Evolutionary conservation across 1,139 yeast genomes (phyloP).

Genomic region (Kurtzmaniella quercitrusa): DNA sequence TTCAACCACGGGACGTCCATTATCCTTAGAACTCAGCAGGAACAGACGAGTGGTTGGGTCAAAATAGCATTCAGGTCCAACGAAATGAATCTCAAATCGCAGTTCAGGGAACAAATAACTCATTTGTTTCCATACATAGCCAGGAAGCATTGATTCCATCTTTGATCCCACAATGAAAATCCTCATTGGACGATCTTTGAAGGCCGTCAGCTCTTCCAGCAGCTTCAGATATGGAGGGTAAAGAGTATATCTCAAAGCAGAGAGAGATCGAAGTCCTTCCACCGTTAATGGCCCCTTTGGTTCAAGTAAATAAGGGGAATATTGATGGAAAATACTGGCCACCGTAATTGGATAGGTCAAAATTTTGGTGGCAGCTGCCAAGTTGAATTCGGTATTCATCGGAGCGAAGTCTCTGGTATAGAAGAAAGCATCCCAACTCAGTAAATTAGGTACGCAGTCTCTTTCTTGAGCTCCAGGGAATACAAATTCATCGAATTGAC

Average conservation of each 20-base stretch:
- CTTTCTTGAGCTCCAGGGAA: constrained; percentile 79
- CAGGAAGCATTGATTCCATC: constrained; percentile 91
- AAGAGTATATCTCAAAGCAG: constrained; percentile 85
- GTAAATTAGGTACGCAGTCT: constrained; percentile 74
- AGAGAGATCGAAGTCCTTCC: constrained; percentile 89
- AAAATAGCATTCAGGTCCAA: constrained; percentile 88
- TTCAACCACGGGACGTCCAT: constrained; percentile 61
- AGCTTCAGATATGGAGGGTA: constrained; percentile 66
- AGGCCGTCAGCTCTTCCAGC: constrained; percentile 34
- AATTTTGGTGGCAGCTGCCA: constrained; percentile 94
- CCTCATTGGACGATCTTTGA: constrained; percentile 86
- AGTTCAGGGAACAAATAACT: constrained; percentile 81
- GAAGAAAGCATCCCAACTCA: constrained; percentile 88
- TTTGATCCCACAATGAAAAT: constrained; percentile 87
- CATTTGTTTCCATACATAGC: constrained; percentile 93
- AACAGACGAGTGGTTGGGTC: constrained; percentile 49
- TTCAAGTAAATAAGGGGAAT: constrained; percentile 70
- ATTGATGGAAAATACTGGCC: constrained; percentile 77
- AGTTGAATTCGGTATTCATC: constrained; percentile 94
- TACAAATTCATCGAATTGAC: constrained; percentile 91
- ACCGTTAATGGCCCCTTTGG: constrained; percentile 87
- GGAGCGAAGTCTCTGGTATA: constrained; percentile 91
- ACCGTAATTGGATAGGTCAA: constrained; percentile 90
- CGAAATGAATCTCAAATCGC: constrained; percentile 80
- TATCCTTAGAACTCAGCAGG: constrained; percentile 25